Percentiles rank a stretch among this genome's conserved stretches.
These are phyloP conservation scores for Sicyos baderoa DNA, from an alignment of 306 rosid genomes.

Conservation along the genomic window DNA sequence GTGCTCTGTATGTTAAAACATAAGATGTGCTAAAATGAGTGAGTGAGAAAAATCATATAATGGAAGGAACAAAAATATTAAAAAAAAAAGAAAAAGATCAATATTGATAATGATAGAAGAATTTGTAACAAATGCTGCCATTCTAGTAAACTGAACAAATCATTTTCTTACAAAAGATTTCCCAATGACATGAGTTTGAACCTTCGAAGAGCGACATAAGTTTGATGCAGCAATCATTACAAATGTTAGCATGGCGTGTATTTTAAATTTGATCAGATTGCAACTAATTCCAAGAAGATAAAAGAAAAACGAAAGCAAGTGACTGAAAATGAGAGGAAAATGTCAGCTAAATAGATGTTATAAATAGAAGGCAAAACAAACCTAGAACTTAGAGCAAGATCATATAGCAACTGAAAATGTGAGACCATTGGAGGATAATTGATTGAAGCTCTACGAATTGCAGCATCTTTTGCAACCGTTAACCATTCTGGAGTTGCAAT, in stretches of 20 bases:
- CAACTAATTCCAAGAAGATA: neutral
- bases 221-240: neutral
- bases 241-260: neutral
- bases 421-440: conserved; percentile 98
- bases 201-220: neutral
- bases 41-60: neutral
- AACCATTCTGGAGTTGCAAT: conserved; percentile 99
- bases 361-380: conserved; percentile 32
- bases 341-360: conserved; percentile 20
- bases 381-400: conserved; percentile 95
- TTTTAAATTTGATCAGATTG: neutral
- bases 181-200: neutral
- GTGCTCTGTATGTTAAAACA: conserved; percentile 46
- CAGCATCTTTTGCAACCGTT: conserved; percentile 94
- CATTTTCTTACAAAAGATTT: neutral
- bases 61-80: neutral
- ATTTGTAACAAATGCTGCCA: neutral
- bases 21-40: neutral
- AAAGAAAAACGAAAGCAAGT: neutral
- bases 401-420: conserved; percentile 94
- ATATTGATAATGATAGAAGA: neutral
- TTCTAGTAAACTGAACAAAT: neutral
- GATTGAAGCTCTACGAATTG: conserved; percentile 92
- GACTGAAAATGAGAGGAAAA: conserved; percentile 2
- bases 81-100: neutral